These are phyloP conservation scores for Solanum rostratum DNA, from an alignment of 257 asterid genomes.

Conservation along the genomic window DNA sequence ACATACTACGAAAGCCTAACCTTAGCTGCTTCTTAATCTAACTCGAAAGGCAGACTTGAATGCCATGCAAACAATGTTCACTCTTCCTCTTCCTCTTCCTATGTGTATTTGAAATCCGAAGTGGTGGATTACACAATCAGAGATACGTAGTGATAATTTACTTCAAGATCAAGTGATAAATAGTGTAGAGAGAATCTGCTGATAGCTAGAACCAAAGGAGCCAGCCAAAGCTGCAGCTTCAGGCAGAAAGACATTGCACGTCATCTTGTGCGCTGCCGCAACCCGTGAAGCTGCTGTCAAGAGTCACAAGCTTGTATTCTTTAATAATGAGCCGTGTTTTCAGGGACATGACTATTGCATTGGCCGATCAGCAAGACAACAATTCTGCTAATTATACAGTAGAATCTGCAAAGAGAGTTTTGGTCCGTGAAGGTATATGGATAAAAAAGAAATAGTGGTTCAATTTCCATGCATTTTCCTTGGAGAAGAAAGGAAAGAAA, in stretches of 20 bases:
- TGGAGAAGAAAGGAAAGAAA: neutral
- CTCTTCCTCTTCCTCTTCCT: neutral
- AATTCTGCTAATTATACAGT: conserved; percentile 56
- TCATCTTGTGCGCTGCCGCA: conserved; percentile 54
- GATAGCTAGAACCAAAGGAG: conserved; percentile 42
- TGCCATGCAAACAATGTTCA: neutral
- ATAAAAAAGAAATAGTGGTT: conserved; percentile 7
- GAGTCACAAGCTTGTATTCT: conserved; percentile 21
- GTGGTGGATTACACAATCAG: neutral
- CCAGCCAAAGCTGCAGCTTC: conserved; percentile 55
- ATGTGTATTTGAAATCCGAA: too few species aligned
- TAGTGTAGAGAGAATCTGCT: conserved; percentile 53
- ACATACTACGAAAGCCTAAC: too few species aligned
- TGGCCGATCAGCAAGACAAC: conserved; percentile 50
- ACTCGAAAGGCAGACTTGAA: neutral
- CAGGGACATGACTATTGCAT: neutral
- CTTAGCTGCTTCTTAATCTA: too few species aligned
- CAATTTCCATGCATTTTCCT: neutral
- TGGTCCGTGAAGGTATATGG: conserved; percentile 84
- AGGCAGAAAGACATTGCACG: conserved; percentile 49
- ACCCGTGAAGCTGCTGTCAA: conserved; percentile 83
- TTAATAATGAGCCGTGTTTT: neutral
- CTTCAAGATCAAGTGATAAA: conserved; percentile 51
- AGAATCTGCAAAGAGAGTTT: conserved; percentile 52
- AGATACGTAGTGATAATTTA: neutral